These are phyloP conservation scores for Mortierella polycephala DNA, from an alignment of 371 early-diverging fungal species.

Conservation along the genomic window DNA sequence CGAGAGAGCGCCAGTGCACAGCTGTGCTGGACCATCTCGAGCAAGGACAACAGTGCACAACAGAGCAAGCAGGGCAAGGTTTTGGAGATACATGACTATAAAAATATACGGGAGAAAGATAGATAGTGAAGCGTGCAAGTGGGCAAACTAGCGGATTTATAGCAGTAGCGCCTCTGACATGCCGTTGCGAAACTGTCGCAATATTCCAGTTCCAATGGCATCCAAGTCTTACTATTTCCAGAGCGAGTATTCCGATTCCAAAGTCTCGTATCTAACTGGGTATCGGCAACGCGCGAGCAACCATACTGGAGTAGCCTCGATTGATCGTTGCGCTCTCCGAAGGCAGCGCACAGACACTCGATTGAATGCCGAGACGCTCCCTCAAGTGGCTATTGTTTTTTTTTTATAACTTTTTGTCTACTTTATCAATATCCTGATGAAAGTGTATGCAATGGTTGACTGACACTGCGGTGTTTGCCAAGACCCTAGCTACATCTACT, in stretches of 20 bases:
- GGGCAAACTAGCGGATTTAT: neutral
- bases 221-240: neutral
- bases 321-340: too few relatives aligned
- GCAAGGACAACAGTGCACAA: slow-evolving; percentile 18
- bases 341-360: too few relatives aligned
- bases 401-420: too few relatives aligned
- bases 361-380: too few relatives aligned
- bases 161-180: neutral
- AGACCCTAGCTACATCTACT: too few relatives aligned
- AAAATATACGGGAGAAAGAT: neutral
- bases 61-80: slow-evolving; percentile 14
- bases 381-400: too few relatives aligned
- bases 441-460: too few relatives aligned
- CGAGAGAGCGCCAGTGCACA: slow-evolving; percentile 19
- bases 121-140: neutral
- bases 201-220: slow-evolving; percentile 10
- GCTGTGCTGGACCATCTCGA: slow-evolving; percentile 13
- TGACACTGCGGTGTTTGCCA: too few relatives aligned
- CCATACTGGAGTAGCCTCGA: neutral
- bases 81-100: slow-evolving; percentile 21
- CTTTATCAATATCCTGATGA: too few relatives aligned
- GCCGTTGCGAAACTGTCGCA: neutral
- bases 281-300: neutral
- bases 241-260: neutral
- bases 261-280: neutral